These are phyloP conservation scores for Schwanniomyces pseudopolymorphus DNA, from an alignment of 805 yeast genomes.

Conservation along the genomic window DNA sequence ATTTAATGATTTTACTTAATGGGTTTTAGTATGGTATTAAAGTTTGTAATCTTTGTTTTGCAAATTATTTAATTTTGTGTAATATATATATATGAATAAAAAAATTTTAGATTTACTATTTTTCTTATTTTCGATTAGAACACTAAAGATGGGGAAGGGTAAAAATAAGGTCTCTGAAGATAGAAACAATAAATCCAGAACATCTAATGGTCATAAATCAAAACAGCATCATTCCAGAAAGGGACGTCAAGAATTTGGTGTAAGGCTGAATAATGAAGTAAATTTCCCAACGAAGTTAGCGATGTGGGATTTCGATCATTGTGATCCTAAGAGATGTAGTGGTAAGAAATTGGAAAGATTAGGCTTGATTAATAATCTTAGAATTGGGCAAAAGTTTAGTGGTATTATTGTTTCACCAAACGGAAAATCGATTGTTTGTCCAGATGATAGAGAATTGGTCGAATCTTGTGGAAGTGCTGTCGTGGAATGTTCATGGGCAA, in stretches of 20 bases:
- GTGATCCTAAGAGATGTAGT: constrained; percentile 96
- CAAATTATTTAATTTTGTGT: constrained; percentile 1
- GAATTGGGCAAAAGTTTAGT: constrained; percentile 91
- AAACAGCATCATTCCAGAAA: constrained; percentile 50
- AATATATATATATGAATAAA: background rate
- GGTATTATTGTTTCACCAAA: constrained; percentile 93
- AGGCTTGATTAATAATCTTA: constrained; percentile 73
- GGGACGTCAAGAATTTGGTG: constrained; percentile 34
- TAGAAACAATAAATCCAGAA: constrained; percentile 30
- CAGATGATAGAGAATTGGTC: constrained; percentile 75
- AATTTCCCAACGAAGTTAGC: constrained; percentile 81
- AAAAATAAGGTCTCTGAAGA: constrained; percentile 52
- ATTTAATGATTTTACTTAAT: constrained; percentile 1
- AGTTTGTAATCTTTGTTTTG: background rate
- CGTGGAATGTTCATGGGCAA: constrained; percentile 98
- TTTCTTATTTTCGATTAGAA: background rate
- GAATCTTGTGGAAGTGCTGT: constrained; percentile 91
- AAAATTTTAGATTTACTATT: background rate
- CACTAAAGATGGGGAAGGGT: constrained; percentile 49
- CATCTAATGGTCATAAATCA: constrained; percentile 57
- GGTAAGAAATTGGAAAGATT: constrained; percentile 91
- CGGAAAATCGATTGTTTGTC: constrained; percentile 87
- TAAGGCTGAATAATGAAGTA: constrained; percentile 21
- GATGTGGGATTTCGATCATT: constrained; percentile 99
- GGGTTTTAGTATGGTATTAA: background rate